Conservation (phyloP, 1,284 basidiomycete species). For the Neolentinus lepideus region DNA sequence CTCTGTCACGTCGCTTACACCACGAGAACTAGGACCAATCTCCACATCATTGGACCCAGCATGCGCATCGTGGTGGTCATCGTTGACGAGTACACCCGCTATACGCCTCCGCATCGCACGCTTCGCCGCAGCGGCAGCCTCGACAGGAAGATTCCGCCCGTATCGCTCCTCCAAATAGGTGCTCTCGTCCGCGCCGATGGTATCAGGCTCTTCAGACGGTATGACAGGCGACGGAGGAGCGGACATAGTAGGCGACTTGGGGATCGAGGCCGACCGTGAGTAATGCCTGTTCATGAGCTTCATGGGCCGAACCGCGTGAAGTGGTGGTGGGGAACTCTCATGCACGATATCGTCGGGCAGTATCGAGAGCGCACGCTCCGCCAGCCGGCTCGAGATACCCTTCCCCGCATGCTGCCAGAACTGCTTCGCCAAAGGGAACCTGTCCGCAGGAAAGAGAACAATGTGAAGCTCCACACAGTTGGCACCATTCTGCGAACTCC, state of each 20-base stretch:
- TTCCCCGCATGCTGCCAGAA: slow-evolving; percentile 97
- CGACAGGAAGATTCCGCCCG: slow-evolving; percentile 83
- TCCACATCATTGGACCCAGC: slow-evolving; percentile 41
- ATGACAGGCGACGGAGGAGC: slow-evolving; percentile 8
- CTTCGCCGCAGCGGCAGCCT: slow-evolving; percentile 75
- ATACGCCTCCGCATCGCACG: slow-evolving; percentile 82
- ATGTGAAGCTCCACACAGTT: slow-evolving; percentile 64
- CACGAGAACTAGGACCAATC: slow-evolving; percentile 52
- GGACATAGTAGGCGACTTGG: slow-evolving; percentile 10
- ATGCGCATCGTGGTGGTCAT: slow-evolving; percentile 33
- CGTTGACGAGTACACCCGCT: slow-evolving; percentile 69
- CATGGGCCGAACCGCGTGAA: slow-evolving; percentile 23
- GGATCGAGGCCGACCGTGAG: slow-evolving; percentile 23
- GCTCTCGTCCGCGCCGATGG: slow-evolving; percentile 41
- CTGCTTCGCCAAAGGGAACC: slow-evolving; percentile 72
- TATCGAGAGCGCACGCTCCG: slow-evolving; percentile 75
- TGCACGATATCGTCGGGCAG: slow-evolving; percentile 33
- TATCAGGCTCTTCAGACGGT: slow-evolving; percentile 18
- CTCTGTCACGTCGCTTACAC: slow-evolving; percentile 61
- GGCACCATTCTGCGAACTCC: background rate
- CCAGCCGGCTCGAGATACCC: slow-evolving; percentile 84
- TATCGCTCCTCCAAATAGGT: slow-evolving; percentile 90
- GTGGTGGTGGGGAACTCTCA: slow-evolving; percentile 18
- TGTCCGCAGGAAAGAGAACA: slow-evolving; percentile 68
- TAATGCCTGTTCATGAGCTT: slow-evolving; percentile 61